These are phyloP conservation scores for Colletotrichum sp. DNA, from an alignment of 2,329 filamentous ascomycete species.

Conservation along the genomic window DNA sequence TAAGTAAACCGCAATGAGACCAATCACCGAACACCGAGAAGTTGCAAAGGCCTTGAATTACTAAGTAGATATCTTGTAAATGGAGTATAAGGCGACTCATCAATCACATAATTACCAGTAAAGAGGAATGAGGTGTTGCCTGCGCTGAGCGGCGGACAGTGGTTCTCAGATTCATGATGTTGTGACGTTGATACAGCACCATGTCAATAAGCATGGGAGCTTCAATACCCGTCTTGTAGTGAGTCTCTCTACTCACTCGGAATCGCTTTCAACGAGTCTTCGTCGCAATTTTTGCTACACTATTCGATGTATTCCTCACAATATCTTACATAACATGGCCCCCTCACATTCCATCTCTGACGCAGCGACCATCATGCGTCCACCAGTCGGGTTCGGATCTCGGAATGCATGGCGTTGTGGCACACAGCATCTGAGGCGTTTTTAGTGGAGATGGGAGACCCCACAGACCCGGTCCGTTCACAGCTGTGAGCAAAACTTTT, in stretches of 20 bases:
- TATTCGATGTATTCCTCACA: background rate
- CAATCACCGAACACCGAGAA: background rate
- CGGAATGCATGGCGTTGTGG: background rate
- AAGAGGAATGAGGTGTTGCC: background rate
- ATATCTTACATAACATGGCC: background rate
- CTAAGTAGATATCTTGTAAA: background rate
- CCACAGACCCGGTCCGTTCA: background rate
- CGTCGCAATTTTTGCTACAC: background rate
- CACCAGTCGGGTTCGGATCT: background rate
- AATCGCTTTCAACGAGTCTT: background rate
- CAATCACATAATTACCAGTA: fast-evolving
- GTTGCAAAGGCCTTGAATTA: background rate
- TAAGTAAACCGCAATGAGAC: background rate
- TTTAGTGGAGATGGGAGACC: background rate
- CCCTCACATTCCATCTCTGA: background rate
- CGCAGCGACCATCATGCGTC: background rate
- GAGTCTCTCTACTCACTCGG: background rate
- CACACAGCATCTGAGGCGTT: background rate
- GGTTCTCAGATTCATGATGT: background rate
- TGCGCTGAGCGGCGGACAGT: background rate
- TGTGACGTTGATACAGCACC: background rate
- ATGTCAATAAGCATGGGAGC: background rate
- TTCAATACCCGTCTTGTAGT: background rate
- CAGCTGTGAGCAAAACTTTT: background rate
- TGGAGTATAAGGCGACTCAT: fast-evolving